phyloP scores from a whole-genome alignment of 768 basidiomycete species.

The Lyophyllum shimeji region DNA sequence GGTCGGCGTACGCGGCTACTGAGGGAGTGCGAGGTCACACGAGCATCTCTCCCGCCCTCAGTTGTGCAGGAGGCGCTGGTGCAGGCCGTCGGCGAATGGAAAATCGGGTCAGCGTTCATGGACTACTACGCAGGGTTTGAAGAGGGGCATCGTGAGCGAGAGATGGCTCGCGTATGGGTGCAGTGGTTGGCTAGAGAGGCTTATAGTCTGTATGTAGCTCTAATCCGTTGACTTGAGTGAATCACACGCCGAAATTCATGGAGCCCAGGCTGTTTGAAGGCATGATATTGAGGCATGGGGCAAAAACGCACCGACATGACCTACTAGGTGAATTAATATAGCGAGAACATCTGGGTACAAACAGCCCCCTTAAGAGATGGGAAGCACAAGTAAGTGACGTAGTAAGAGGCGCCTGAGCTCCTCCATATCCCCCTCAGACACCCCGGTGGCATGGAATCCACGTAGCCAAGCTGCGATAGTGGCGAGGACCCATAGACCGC shows the following conservation, averaged over 20 bases:
- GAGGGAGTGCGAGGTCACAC: not conserved
- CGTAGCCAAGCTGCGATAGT: slow-evolving; percentile 18
- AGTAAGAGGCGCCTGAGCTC: slow-evolving; percentile 7
- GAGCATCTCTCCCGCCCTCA: not conserved
- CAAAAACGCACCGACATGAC: no score
- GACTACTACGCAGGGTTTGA: not conserved
- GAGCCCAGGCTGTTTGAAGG: no score
- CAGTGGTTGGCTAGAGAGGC: slow-evolving; percentile 1
- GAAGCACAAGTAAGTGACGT: slow-evolving; percentile 16
- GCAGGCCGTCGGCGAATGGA: not conserved
- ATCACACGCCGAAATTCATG: no score
- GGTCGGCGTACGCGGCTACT: not conserved
- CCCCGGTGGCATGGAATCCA: slow-evolving; percentile 14
- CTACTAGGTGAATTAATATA: not conserved
- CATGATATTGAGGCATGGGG: no score
- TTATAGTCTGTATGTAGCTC: not conserved
- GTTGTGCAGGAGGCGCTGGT: not conserved
- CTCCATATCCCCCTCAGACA: slow-evolving; percentile 18
- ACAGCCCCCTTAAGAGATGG: not conserved
- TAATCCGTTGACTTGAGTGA: no score
- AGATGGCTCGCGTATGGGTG: not conserved
- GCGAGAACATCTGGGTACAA: not conserved
- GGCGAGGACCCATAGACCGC: slow-evolving; percentile 25
- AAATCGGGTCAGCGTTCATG: not conserved
- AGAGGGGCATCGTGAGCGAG: not conserved